Percentiles rank a stretch among this genome's conserved stretches.
These are phyloP conservation scores for Coemansia sp. DNA, from an alignment of 192 early-diverging fungal species.

Conservation along the genomic window DNA sequence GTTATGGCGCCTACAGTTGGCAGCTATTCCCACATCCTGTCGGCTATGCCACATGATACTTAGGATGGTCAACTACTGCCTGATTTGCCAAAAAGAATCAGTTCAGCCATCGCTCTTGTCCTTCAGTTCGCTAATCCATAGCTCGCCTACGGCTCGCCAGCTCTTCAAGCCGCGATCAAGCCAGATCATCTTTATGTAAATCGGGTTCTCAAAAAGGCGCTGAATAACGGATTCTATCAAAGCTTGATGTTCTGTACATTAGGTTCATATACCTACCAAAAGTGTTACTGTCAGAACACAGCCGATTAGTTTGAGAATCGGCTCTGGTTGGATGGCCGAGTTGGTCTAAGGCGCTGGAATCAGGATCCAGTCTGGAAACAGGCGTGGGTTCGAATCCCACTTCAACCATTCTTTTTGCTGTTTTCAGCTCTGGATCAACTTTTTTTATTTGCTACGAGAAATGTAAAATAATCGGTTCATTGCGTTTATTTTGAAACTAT, in stretches of 20 bases:
- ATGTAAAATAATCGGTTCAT: neutral
- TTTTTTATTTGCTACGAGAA: neutral
- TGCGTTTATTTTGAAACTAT: slow-evolving; percentile 10
- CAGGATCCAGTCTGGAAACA: neutral
- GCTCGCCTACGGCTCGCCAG: too few species aligned
- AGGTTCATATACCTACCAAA: neutral
- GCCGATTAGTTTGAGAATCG: neutral
- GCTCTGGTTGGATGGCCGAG: slow-evolving; percentile 7
- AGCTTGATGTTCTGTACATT: neutral
- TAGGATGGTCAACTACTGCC: too few species aligned
- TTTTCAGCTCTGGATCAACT: neutral
- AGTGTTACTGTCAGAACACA: neutral
- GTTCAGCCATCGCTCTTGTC: too few species aligned
- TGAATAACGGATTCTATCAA: too few species aligned
- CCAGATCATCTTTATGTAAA: too few species aligned
- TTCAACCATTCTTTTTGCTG: slow-evolving; percentile 6
- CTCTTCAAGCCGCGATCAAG: too few species aligned
- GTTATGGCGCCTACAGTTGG: too few species aligned
- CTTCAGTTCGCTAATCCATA: too few species aligned
- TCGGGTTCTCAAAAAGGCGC: too few species aligned
- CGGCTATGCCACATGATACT: too few species aligned
- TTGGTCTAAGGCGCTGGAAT: slow-evolving; percentile 1
- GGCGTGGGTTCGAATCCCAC: slow-evolving; percentile 14
- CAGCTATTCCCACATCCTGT: too few species aligned
- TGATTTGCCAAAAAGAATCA: too few species aligned